Evolutionary conservation across 2,329 filamentous ascomycete genomes (phyloP), one percentile per base, ranked within the genome.

Genomic region (Lasiodiplodia gonubiensis): DNA sequence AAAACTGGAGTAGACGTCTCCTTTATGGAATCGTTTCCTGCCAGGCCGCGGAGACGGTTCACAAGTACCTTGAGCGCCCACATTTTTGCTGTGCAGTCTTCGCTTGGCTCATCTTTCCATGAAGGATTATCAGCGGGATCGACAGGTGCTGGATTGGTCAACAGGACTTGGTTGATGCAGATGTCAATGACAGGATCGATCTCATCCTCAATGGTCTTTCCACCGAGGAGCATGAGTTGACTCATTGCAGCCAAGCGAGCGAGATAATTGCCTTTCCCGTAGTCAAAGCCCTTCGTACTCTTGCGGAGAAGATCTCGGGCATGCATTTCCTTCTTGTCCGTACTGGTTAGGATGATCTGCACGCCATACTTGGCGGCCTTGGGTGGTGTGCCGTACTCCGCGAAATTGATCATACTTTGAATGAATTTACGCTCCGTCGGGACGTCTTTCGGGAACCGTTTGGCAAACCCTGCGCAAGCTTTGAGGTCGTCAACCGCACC

Each of bases 331-430:
- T 92, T 95, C 72, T 88, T 88, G 61, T 94, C 89, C 25, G 89
- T 84, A 11, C 89, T 90, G 42, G 92, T 89, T 79, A 97, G 88
- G 65, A 99, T 85, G 70, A 99, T 93, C 33, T 92, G 94, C 59
- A 98, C 89, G 0, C 95, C 95, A 80, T 98, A 93, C 79, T 99
- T 99, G 25, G 94, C 92, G 10, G 92, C 92, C 75, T 90, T 90
- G 12, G 92, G 87, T 2, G 94, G 94, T 27, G 86, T 86, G 25
- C 94, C 94, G 74, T 92, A 91, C 23, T 94, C 85, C 1, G 94
- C 92, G 77, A 95, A 98, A 72, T 88, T 90, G 69, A 90, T 88
- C 77, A 99, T 86, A 1, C 93, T 90, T 74, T 95, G 89, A 37
- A 89, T 84, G 73, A 98, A 94, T 71, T 91, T 92, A 67, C 90